Evolutionary conservation across 2,329 filamentous ascomycete species (phyloP).

Genomic region (Fulvia fulva): DNA sequence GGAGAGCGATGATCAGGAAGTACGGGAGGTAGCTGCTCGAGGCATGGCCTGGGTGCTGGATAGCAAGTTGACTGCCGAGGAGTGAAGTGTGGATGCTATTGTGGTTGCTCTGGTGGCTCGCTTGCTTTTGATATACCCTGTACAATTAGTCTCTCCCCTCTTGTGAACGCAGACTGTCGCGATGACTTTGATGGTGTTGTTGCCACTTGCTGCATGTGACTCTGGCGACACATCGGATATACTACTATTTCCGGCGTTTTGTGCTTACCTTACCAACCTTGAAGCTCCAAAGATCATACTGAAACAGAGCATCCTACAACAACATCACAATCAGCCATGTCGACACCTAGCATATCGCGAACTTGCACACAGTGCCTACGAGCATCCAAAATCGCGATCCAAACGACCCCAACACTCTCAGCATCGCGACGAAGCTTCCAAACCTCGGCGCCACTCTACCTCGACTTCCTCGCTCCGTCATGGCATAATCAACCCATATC

Average conservation of each 20-base stretch:
- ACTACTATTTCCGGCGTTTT: background rate
- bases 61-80: background rate
- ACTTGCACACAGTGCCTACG: slow-evolving; percentile 15
- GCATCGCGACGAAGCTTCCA: slow-evolving; percentile 15
- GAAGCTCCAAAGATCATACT: background rate
- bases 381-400: background rate
- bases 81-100: background rate
- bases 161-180: too few species aligned
- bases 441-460: slow-evolving; percentile 29
- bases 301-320: background rate
- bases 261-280: too few species aligned
- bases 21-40: background rate
- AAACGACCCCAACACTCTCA: background rate
- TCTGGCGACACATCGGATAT: background rate
- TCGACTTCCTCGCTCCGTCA: slow-evolving; percentile 35
- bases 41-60: background rate
- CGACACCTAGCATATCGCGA: slow-evolving; percentile 13
- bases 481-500: slow-evolving; percentile 14
- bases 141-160: background rate
- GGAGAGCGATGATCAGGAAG: background rate
- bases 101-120: background rate
- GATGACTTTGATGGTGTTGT: too few species aligned
- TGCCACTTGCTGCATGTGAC: background rate
- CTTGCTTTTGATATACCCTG: background rate
- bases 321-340: slow-evolving; percentile 9